Evolutionary conservation across 129 eudicot genomes (phyloP), one percentile per base, ranked within the genome.

Genomic region (Tagetes erecta): DNA sequence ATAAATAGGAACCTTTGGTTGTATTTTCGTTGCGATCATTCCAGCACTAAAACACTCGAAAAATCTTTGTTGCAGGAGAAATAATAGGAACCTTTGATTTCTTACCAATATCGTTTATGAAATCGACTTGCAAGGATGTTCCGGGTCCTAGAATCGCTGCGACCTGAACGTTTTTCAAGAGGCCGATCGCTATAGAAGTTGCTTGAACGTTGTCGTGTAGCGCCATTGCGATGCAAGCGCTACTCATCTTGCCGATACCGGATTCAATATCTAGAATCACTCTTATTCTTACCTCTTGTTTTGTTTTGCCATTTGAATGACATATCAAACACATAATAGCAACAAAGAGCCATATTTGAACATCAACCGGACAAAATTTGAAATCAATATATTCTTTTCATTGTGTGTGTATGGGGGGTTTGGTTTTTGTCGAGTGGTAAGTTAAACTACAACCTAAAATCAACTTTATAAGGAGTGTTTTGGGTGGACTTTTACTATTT

Each of bases 141-240:
- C 20, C 69, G 57, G 86, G 87, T 41, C 89, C 93, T n/a, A 87
- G 56, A 40, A 87, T 80, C 13, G 89, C 93, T 59, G 38, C 46
- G 13, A 82, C 93, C 56, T 69, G 71, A 8, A n/a, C 59, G 39
- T 83, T 75, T 33, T 84, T 83, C 56, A 87, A 31, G 46, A 87
- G 58, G 76, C 85, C 85, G 13, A 85, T 70, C 0, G 84, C 89
- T 78, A 87, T 81, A 46, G 86, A 81, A 14, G 89, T 83, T 14
- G 89, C 89, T 35, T 9, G 70, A 57, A 85, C 74, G 59, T 31
- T 71, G 71, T 85, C 89, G 40, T 67, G 76, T 46, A 85, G 34
- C 8, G 86, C 89, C 84, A 85, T 78, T 8, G 71, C 63, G 47
- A 82, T 78, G 84, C 84, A 78, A 1, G 75, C 75, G 4, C n/a